Conservation (phyloP, 2,329 filamentous ascomycete species). For the Macrophomina pseudophaseolina region DNA sequence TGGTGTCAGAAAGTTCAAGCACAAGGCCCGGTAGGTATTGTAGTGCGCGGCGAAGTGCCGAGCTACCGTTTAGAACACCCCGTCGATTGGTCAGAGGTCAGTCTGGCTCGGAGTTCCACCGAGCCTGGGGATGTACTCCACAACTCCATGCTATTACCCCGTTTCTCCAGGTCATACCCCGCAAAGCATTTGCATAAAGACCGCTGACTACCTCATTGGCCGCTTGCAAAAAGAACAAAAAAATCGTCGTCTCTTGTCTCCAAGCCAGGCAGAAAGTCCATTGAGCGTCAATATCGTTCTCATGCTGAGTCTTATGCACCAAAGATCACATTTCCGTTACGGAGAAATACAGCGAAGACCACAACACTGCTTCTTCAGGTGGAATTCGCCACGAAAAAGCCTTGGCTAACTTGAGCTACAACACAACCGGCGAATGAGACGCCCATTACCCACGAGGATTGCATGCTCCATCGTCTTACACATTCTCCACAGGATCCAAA, state of each 20-base stretch:
- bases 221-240: no score
- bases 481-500: conserved; percentile 55
- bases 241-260: no score
- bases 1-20: no score
- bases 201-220: background rate
- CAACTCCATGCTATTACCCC: conserved; percentile 1
- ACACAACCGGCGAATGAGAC: conserved; percentile 41
- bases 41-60: no score
- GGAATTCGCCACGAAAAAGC: conserved; percentile 35
- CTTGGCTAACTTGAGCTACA: conserved; percentile 36
- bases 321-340: background rate
- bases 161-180: conserved; percentile 6
- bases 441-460: background rate
- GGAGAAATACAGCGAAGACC: background rate
- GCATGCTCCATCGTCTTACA: background rate
- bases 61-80: no score
- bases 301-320: no score
- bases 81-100: background rate
- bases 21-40: no score
- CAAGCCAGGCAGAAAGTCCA: background rate
- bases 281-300: background rate
- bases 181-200: background rate
- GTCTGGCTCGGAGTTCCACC: background rate
- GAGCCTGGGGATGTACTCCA: background rate
- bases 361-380: conserved; percentile 12